Base-by-base conservation (phyloP, 306 rosid species). In the Vigna unguiculata region DNA sequence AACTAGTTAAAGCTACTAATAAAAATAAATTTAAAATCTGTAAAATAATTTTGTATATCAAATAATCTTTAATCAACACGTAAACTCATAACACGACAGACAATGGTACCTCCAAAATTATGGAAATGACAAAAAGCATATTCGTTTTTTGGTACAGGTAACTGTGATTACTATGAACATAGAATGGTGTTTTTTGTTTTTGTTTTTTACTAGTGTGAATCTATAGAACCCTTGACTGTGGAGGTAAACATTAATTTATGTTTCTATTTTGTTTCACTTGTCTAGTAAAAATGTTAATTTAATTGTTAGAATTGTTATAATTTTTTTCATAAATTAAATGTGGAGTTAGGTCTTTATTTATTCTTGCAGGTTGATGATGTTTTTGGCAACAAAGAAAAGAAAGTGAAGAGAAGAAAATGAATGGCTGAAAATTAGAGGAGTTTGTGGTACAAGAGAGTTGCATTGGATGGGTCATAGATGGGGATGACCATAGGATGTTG, bases 381-480 rank as follows among this genome's bases (percentile, higher is more conserved):
- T 32, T 32, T 32, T 32, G 36, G 32, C 32, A 28, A 34, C 40
- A 34, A 6, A 6, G 8, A 34, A 34, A 34, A 34, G 38, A 32
- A 32, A 32, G 7, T 32, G 36, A 32, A 32, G 7, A 32, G 7
- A 34, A 34, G 8, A 34, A 6, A 6, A 6, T 34, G 40, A 34
- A 34, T 40, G 45, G 45, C 45, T 40, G 45, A 40, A 40, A 40
- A 74, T 74, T 81, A 73, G 9, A 15, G 12, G 14, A 10, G 0
- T 9, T 80, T 38, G 41, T 3, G 66, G 30, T 2, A 49, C 30
- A 70, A 28, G 16, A 54, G 62, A 65, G 51, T 46, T 63, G 65
- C 70, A 72, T 54, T 48, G 58, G 80, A 65, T 67, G 52, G 77
- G 77, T 72, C 71, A 74, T 48, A 17, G 83, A 72, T 47, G 76